Conservation (phyloP, 1,284 basidiomycete species). For the Pascua guehoae region DNA sequence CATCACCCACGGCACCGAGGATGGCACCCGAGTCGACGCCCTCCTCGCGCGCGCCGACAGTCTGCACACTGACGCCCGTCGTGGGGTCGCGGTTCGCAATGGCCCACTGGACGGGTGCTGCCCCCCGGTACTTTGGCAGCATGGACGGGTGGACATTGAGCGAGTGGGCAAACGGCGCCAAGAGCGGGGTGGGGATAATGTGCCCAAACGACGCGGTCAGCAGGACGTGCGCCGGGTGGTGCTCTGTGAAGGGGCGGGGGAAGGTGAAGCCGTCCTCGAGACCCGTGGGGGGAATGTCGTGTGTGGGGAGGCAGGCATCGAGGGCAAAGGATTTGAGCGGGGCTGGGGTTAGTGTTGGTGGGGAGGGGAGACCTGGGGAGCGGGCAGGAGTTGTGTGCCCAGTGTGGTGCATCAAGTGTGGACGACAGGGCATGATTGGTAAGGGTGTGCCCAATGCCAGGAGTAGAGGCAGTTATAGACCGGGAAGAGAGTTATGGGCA, state of each 20-base stretch:
- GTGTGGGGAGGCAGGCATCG: constrained; percentile 14
- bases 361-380: no score
- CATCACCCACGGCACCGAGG: constrained; percentile 30
- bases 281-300: constrained; percentile 17
- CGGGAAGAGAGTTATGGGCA: no score
- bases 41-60: constrained; percentile 35
- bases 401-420: no score
- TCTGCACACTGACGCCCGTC: constrained; percentile 66
- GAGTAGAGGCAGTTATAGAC: no score
- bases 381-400: no score
- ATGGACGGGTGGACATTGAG: constrained; percentile 91
- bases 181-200: constrained; percentile 66
- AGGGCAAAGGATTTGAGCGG: constrained; percentile 23
- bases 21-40: constrained; percentile 52
- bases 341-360: constrained; percentile 8
- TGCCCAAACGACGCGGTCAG: constrained; percentile 91
- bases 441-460: no score
- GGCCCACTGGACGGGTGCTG: constrained; percentile 86
- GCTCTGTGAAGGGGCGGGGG: constrained; percentile 48
- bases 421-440: no score
- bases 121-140: constrained; percentile 81
- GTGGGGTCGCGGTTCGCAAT: constrained; percentile 61
- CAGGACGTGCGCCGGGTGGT: constrained; percentile 59
- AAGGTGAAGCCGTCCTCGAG: constrained; percentile 17
- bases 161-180: constrained; percentile 67